Conservation (phyloP, 2,329 filamentous ascomycete species). For the Penicillium sp. region DNA sequence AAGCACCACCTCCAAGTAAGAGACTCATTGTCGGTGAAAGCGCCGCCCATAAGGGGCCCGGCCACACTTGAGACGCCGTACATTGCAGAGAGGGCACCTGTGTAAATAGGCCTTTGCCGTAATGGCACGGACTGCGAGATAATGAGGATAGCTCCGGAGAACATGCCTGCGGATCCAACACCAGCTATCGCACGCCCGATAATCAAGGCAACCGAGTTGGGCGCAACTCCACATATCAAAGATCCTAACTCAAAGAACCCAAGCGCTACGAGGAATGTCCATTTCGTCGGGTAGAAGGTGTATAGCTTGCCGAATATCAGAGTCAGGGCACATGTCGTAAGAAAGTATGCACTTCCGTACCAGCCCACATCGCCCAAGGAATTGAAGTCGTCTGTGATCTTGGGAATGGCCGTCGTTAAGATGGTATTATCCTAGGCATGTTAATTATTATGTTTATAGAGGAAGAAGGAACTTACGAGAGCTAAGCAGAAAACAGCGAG, state of each 20-base stretch:
- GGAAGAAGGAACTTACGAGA: not conserved
- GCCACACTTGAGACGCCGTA: not conserved
- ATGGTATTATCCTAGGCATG: conserved; percentile 1
- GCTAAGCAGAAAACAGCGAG: conserved; percentile 9
- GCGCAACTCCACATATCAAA: conserved; percentile 9
- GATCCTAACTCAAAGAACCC: conserved; percentile 5
- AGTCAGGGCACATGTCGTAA: not conserved
- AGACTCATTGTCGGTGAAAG: conserved; percentile 29
- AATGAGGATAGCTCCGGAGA: not conserved
- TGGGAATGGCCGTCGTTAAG: conserved; percentile 6
- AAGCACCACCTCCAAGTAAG: conserved; percentile 20
- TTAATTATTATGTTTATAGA: not conserved
- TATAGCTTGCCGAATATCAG: conserved; percentile 6
- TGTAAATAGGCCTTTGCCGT: not conserved
- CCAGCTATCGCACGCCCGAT: conserved; percentile 9
- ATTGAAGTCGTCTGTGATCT: conserved; percentile 5
- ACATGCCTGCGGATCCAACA: conserved; percentile 5
- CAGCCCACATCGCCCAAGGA: conserved; percentile 5
- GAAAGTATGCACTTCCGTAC: conserved; percentile 8
- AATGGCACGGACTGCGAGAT: conserved; percentile 1
- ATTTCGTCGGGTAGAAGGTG: conserved; percentile 9
- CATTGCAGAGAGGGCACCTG: not conserved
- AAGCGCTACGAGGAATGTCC: not conserved
- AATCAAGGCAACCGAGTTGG: conserved; percentile 5
- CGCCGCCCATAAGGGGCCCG: conserved; percentile 28